phyloP scores from a whole-genome alignment of 495 filamentous ascomycete genomes.

The Xylaria venustula region DNA sequence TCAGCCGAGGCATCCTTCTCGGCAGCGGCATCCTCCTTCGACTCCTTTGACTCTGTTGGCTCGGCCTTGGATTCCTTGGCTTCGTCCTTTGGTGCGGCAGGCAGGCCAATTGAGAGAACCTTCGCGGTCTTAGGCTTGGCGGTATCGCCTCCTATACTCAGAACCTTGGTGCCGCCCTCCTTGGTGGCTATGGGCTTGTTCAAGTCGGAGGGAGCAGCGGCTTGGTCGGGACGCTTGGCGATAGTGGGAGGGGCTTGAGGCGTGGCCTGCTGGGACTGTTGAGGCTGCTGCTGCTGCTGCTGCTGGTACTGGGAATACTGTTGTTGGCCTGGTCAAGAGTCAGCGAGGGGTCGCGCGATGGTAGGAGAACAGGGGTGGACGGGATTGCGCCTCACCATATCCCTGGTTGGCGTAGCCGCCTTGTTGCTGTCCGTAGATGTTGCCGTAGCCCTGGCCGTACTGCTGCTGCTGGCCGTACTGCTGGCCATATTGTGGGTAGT shows the following conservation, averaged over 20 bases:
- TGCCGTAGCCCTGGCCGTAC: constrained; percentile 60
- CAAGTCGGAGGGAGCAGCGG: constrained; percentile 33
- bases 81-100: constrained; percentile 55
- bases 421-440: constrained; percentile 45
- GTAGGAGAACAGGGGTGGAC: not conserved
- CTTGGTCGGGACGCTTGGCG: constrained; percentile 59
- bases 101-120: constrained; percentile 63
- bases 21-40: constrained; percentile 51
- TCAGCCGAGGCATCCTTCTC: constrained; percentile 48
- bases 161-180: constrained; percentile 49
- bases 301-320: constrained; percentile 44
- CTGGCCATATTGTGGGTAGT: constrained; percentile 58
- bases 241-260: constrained; percentile 62
- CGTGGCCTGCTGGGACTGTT: constrained; percentile 54
- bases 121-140: constrained; percentile 56
- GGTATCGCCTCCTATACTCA: constrained; percentile 53
- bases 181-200: constrained; percentile 47
- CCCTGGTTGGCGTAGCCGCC: constrained; percentile 31
- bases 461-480: constrained; percentile 48
- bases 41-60: constrained; percentile 47
- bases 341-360: constrained; percentile 13
- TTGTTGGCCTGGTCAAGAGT: constrained; percentile 30
- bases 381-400: constrained; percentile 7
- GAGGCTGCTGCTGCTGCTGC: constrained; percentile 55
- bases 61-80: too few relatives aligned